Base-by-base conservation (phyloP, 768 basidiomycete genomes). In the Russula earlei region DNA sequence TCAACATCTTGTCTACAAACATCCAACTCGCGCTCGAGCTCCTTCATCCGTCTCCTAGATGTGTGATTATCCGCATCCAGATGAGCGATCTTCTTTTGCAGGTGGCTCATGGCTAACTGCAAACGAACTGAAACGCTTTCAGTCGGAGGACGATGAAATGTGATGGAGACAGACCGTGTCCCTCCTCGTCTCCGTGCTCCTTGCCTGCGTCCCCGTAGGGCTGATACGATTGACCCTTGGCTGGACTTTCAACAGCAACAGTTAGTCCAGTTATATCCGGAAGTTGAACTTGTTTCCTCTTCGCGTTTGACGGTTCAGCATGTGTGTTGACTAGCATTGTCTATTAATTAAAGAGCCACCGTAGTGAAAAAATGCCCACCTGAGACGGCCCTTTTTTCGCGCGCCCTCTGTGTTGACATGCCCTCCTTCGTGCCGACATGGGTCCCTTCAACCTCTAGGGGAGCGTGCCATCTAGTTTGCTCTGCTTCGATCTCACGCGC, bases 251-350 rank as follows among this genome's bases (percentile, higher is more conserved):
- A 14, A 91, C 82, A 0, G 85, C 90, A 42, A 76, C 83, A 0
- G 87, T 92, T 10, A 92, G 67, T 0, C 90, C 91, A 8, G 91
- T 93, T 4, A 93, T 81, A 63, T 92, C 91, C 1, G 89, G 90
- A 2, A 91, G 71, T 48, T 83, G 78, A 19, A 89, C 54, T 15
- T 38, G 50, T 15, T 41, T 52, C 19, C 41, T 51, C 31, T 27
- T 52, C 40, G 15, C 19, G 6, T 45, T 54, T 24, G 51, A 59
- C 24, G 49, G 50, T 66, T 33, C 74, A 75, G 27, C 46, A 14
- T 24, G 36, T 10, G 33, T 8, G 6, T 33, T 45, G 12, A 14
- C 55, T 58, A 22, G 14, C 19, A 31, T 20, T 11, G 3, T 48
- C 19, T 29, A 2, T 54, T 49, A 58, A 46, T 27, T 17, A 33